Evolutionary conservation across 75 land plant species (phyloP).

Genomic region (Adiantum capillusveneris): DNA sequence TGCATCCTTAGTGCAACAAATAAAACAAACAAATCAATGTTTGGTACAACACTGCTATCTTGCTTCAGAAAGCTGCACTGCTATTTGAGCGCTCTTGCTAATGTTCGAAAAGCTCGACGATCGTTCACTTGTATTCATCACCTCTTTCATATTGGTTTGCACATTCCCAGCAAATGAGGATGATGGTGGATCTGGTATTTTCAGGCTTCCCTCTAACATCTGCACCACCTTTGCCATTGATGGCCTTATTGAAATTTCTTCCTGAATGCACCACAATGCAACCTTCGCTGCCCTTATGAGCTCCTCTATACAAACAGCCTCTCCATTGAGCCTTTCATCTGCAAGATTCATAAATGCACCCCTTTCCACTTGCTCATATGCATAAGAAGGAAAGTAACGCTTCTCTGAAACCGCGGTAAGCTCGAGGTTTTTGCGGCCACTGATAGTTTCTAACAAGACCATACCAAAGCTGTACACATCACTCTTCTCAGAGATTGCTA

Average conservation of each 20-base stretch:
- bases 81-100: too few species aligned
- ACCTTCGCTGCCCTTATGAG: constrained; percentile 5
- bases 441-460: constrained; percentile 19
- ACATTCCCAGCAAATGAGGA: too few species aligned
- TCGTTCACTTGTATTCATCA: too few species aligned
- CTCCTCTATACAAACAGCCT: background rate
- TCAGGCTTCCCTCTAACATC: constrained; percentile 22
- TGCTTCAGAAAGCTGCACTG: too few species aligned
- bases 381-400: constrained; percentile 11
- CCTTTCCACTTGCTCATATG: constrained; percentile 1
- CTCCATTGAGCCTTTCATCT: background rate
- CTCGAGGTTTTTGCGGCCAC: constrained; percentile 10
- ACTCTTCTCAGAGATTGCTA: constrained; percentile 2
- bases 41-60: too few species aligned
- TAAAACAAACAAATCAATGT: too few species aligned
- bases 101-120: too few species aligned
- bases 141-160: too few species aligned
- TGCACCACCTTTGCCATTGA: constrained; percentile 19
- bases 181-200: constrained; percentile 4
- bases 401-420: constrained; percentile 2
- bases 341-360: background rate
- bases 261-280: constrained; percentile 28
- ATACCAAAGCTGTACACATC: constrained; percentile 25
- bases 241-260: constrained; percentile 12
- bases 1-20: too few species aligned